Base-by-base conservation (phyloP, 2,329 filamentous ascomycete species). In the Periconia sp. region DNA sequence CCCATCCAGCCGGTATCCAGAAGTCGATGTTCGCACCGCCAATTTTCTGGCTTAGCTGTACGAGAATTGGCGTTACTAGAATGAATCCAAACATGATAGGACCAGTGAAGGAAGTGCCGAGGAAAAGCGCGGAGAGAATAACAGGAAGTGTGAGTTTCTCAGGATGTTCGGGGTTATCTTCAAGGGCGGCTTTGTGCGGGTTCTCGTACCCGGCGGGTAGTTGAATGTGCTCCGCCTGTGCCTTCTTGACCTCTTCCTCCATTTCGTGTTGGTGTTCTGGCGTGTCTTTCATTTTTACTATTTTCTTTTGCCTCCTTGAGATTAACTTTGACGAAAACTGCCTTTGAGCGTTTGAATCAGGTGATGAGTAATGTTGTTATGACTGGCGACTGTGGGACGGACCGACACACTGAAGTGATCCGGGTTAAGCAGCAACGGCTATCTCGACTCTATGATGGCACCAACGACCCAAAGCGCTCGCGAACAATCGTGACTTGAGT, bases 1-100 rank as follows among this genome's bases (percentile, higher is more conserved):
- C 47, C 49, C 65, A 65, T 18, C 56, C 57, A 30, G 57, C 56
- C 2, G 57, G 56, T 8, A 62, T 58, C 59, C 59, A 64, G 22
- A 55, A 52, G 28, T 46, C 41, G 16, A 61, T 56, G 29, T 54
- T 51, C 13, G 36, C 41, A 18, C 51, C 52, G 10, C 48, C 46
- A 29, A 58, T 28, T 11, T 46, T 51, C 12, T 52, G 38, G 2
- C 46, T 48, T 6, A 58, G 40, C 23, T 54, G 52, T 8, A 54
- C 50, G 4, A 56, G 46, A 15, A 58, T 58, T 5, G 52, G 46
- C 4, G 51, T 52, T 10, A 54, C 48, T 6, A 52, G 30, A 21
- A 54, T 52, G 38, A 56, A 58, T 5, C 55, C 55, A 19, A 54
- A 56, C 15, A 51, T 50, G 25, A 58, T 56, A 2, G 55, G 53